phyloP scores from a whole-genome alignment of 768 basidiomycete species.

The Hebeloma cylindrosporum region DNA sequence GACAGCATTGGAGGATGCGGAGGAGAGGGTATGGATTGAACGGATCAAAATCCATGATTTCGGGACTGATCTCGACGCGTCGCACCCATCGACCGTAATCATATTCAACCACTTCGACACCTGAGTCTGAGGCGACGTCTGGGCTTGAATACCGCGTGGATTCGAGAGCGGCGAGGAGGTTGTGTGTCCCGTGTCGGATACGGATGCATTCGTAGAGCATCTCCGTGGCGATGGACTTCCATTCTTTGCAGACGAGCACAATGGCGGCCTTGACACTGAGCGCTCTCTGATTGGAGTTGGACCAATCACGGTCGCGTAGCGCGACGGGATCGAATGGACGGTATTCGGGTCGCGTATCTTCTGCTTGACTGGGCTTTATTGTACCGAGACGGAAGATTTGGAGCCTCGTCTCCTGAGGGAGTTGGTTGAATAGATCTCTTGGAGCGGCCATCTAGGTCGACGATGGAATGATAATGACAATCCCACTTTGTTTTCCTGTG shows the following conservation, averaged over 20 bases:
- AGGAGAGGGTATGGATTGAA: slow-evolving; percentile 9
- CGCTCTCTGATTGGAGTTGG: slow-evolving; percentile 2
- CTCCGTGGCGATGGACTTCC: slow-evolving; percentile 11
- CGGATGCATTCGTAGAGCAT: slow-evolving; percentile 14
- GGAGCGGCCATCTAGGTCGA: no score
- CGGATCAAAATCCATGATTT: slow-evolving; percentile 9
- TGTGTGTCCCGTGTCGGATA: slow-evolving; percentile 8
- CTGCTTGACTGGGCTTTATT: slow-evolving; percentile 3
- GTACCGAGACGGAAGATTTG: slow-evolving; percentile 10
- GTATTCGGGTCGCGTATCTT: slow-evolving; percentile 4
- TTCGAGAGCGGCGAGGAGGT: slow-evolving; percentile 8
- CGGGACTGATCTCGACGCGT: slow-evolving; percentile 7
- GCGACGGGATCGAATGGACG: slow-evolving; percentile 7
- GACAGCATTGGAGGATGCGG: slow-evolving; percentile 9
- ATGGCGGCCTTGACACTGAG: slow-evolving; percentile 6
- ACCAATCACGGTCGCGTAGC: slow-evolving; percentile 6
- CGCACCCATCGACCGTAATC: slow-evolving; percentile 10
- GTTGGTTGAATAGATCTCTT: slow-evolving; percentile 1
- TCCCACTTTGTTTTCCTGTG: no score
- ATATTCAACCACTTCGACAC: no score
- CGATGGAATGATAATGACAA: no score
- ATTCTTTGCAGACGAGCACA: slow-evolving; percentile 13
- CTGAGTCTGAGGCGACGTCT: no score
- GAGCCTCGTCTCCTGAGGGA: slow-evolving; percentile 5
- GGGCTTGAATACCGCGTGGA: no score